A percentile compares a stretch with the other conserved stretches of the same genome.
These are phyloP conservation scores for Camillea tinctor DNA, from an alignment of 2,329 filamentous ascomycete species.

Conservation along the genomic window DNA sequence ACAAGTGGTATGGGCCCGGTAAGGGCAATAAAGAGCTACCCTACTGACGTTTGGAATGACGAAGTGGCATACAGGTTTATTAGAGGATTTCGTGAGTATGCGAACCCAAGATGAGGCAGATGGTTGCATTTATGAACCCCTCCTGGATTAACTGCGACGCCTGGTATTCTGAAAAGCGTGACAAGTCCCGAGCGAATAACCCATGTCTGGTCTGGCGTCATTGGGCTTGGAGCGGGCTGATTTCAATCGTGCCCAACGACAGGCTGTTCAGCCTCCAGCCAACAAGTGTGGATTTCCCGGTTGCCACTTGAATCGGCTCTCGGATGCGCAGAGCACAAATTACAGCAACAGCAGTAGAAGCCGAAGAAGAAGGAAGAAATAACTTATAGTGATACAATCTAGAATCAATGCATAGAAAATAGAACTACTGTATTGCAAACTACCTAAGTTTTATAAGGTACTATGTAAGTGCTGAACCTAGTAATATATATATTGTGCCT, in stretches of 20 bases:
- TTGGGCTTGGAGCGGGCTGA: constrained; percentile 15
- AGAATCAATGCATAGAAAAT: too few relatives aligned
- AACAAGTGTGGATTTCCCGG: background rate
- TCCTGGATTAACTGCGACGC: background rate
- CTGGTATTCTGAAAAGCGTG: background rate
- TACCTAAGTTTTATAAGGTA: too few relatives aligned
- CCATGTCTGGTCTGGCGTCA: constrained; percentile 20
- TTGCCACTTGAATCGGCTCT: background rate
- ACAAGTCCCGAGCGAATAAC: constrained; percentile 5
- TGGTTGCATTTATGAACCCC: background rate
- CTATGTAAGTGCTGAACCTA: too few relatives aligned
- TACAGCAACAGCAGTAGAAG: too few relatives aligned
- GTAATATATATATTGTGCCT: too few relatives aligned
- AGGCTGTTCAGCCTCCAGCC: background rate
- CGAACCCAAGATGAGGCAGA: background rate
- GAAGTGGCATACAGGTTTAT: background rate
- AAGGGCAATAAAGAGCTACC: background rate
- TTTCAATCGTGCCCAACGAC: constrained; percentile 18
- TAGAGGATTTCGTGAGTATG: background rate
- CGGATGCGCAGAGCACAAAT: background rate
- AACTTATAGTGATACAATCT: too few relatives aligned
- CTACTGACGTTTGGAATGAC: background rate
- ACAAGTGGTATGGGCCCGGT: background rate
- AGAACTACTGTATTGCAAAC: too few relatives aligned
- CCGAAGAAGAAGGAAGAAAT: too few relatives aligned